Evolutionary conservation across 148 eudicot species (phyloP), one percentile per base, ranked within the genome.

Genomic region (Arctostaphylos glauca): DNA sequence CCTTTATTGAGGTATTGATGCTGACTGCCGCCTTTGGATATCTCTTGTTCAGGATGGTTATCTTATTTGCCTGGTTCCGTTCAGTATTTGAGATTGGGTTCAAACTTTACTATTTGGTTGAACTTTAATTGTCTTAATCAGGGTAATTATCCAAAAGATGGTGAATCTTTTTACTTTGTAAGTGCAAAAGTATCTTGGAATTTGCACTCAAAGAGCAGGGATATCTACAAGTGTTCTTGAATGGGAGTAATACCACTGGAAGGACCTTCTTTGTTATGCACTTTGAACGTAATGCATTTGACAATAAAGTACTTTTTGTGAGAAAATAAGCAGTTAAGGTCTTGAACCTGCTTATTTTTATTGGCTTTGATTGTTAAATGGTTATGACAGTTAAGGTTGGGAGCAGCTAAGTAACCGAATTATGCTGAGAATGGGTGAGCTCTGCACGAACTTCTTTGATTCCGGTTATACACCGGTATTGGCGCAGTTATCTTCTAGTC

Each of bases 1-100:
- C 99, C 99, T 72, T 83, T 96, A 92, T 66, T 89, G 83, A 94
- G 99, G 97, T 92, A 90, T 70, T 86, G 10, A 38, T 56, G 74
- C 76, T 56, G 72, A 49, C 81, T 66, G 54, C 71, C 14, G 12
- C 75, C 54, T 46, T n/a, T 74, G 55, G 70, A 46, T 79, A 46
- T 81, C 54, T 72, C 47, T 71, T 72, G 9, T 81, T 9, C 77
- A 67, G 38, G 46, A 80, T 50, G 9, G 3, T 66, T 23, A 14
- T 80, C 60, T 49, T 41, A 31, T 53, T 31, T 15, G 31, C 50
- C 8, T 18, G 21, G 21, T 5, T 38, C 44, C 9, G 5, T 52
- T 25, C 59, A 12, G 59, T 21, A 19, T 23, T 76, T 16, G 9
- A 76, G 78, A 76, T 50, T 50, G 59, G 78, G 3, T 62, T 54